Evolutionary conservation across 495 filamentous ascomycete species (phyloP), one percentile per base, ranked within the genome.

Genomic region (Annulohypoxylon nitens): DNA sequence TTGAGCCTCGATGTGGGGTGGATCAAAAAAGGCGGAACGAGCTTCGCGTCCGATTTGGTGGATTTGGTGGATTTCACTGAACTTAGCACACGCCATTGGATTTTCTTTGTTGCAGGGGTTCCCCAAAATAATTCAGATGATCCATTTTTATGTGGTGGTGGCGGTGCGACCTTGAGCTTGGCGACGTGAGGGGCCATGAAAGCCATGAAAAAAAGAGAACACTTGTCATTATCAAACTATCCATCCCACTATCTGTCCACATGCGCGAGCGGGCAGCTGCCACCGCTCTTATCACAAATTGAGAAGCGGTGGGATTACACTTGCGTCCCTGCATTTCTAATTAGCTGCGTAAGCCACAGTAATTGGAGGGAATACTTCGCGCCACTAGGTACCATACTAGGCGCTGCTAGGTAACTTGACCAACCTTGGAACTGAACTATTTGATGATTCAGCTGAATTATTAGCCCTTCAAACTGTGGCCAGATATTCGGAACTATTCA

Each of bases 401-500:
- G 20, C 20, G 20, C 20, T 23, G 20, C 1, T 23, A 23, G 20
- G 20, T 23, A 23, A 23, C 20, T 23, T 1, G 20, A 0, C 20
- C 20, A 23, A 23, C 25, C 18, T 26, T 62, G 47, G 55, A 43
- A 43, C 12, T 43, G 39, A 43, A 43, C 39, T 48, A 73, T 78
- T 68, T 76, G 70, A 67, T 72, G 70, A 72, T 72, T 72, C 59
- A 72, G 71, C 65, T 69, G 51, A 59, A 59, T 70, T 70, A 18
- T 6, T 30, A 30, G 30, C 30, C 30, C 30, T 30, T 30, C 3
- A n/a, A 20, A 53, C 39, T 70, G 63, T 70, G 73, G 73, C 73
- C 67, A 75, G 68, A 75, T 78, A 75, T 71, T 78, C 75, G 72
- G 72, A 77, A 70, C 61, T 39, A 69, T 75, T 70, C 67, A 71